Conservation (phyloP, 2,329 filamentous ascomycete genomes). For the Xylaria multiplex region DNA sequence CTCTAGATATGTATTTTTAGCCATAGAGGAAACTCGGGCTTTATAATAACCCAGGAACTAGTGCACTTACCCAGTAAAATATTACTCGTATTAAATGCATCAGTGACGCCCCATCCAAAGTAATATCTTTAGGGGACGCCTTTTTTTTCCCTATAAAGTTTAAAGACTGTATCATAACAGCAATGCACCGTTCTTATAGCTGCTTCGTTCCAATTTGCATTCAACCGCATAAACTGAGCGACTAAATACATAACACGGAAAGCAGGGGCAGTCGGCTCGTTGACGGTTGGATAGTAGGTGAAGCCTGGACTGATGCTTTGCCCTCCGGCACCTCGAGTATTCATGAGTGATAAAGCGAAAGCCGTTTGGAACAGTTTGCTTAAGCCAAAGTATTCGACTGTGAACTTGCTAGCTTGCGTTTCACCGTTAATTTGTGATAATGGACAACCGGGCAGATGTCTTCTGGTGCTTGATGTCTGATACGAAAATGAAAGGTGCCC, state of each 20-base stretch:
- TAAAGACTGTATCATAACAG: slow-evolving; percentile 12
- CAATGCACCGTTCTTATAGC: background rate
- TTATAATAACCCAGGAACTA: background rate
- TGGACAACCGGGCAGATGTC: slow-evolving; percentile 24
- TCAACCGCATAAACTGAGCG: no score
- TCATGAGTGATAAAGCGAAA: slow-evolving; percentile 19
- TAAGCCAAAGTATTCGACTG: slow-evolving; percentile 10
- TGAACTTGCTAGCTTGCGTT: background rate
- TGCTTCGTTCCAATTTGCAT: no score
- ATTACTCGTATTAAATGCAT: background rate
- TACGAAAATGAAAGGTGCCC: slow-evolving; percentile 7
- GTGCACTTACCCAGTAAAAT: no score
- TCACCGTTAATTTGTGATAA: slow-evolving; percentile 9
- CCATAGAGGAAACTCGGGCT: no score
- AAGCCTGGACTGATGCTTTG: slow-evolving; percentile 29
- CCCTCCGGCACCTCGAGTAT: slow-evolving; percentile 26
- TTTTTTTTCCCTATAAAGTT: slow-evolving; percentile 6
- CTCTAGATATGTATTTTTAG: no score
- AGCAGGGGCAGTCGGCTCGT: no score
- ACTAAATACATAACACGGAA: slow-evolving; percentile 11
- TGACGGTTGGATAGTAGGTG: slow-evolving; percentile 30
- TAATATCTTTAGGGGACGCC: slow-evolving; percentile 18
- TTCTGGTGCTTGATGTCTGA: background rate
- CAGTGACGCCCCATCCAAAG: background rate
- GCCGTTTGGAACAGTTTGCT: slow-evolving; percentile 11